These are phyloP conservation scores for Debaryomyces singareniensis DNA, from an alignment of 1,139 yeast species.

Conservation along the genomic window DNA sequence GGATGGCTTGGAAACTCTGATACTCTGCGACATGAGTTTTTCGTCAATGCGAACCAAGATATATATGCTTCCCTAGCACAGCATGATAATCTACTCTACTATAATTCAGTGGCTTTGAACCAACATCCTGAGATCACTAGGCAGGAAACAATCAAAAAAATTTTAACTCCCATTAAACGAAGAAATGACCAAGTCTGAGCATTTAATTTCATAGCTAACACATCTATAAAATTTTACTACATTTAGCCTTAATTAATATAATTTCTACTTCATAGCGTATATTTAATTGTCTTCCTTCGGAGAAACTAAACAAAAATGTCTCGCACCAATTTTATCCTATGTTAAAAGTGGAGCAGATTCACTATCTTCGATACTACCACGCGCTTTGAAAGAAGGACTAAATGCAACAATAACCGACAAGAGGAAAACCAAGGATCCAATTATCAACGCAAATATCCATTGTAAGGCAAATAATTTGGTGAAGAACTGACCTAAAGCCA, in stretches of 20 bases:
- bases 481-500: slow-evolving; percentile 65
- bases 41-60: slow-evolving; percentile 61
- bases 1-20: slow-evolving; percentile 70
- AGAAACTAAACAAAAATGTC: background rate
- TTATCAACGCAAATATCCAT: slow-evolving; percentile 76
- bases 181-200: too few species aligned
- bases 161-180: slow-evolving; percentile 38
- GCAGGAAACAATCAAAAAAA: slow-evolving; percentile 52
- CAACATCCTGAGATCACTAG: slow-evolving; percentile 46
- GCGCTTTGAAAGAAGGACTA: slow-evolving; percentile 13
- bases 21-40: slow-evolving; percentile 44
- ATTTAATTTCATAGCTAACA: too few species aligned
- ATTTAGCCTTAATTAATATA: too few species aligned
- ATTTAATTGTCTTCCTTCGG: too few species aligned
- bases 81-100: slow-evolving; percentile 61
- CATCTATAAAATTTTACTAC: too few species aligned
- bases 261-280: too few species aligned
- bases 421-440: slow-evolving; percentile 49
- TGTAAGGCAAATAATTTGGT: slow-evolving; percentile 68
- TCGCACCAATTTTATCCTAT: too few species aligned
- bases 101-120: slow-evolving; percentile 58
- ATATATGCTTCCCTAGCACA: slow-evolving; percentile 65
- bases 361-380: slow-evolving; percentile 11
- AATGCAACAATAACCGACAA: slow-evolving; percentile 40
- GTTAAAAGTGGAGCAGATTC: slow-evolving; percentile 24